Percentiles rank a stretch among this genome's conserved stretches.
Conservation (phyloP, 1,284 basidiomycete genomes). For the Tilletia indica region DNA sequence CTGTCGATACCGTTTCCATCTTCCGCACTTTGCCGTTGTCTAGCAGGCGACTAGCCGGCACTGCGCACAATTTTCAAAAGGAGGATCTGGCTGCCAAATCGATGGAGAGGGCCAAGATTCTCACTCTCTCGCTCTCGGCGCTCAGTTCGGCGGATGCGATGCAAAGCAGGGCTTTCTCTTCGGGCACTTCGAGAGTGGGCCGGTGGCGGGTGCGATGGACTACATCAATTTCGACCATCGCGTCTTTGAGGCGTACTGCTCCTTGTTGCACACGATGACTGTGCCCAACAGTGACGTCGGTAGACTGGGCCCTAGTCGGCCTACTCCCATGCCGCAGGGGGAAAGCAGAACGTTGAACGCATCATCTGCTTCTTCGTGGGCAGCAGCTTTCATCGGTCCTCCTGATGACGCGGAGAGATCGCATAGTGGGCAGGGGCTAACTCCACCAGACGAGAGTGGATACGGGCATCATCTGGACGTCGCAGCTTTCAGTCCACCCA, state of each 20-base stretch:
- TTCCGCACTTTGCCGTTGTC: neutral
- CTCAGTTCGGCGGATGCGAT: neutral
- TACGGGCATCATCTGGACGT: neutral
- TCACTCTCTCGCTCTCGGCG: neutral
- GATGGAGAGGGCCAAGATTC: neutral
- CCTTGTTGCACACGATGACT: conserved; percentile 5
- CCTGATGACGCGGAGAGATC: neutral
- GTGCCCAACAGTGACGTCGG: neutral
- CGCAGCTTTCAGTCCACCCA: neutral
- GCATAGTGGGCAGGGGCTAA: neutral
- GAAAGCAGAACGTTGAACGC: neutral
- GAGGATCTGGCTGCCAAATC: neutral
- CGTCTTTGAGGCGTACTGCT: conserved; percentile 1
- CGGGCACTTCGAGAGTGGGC: neutral
- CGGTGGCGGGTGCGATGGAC: neutral
- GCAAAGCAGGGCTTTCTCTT: neutral
- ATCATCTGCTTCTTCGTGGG: neutral
- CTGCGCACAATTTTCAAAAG: neutral
- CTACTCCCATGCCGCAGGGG: neutral
- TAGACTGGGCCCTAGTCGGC: neutral
- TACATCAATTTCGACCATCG: conserved; percentile 6
- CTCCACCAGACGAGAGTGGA: neutral
- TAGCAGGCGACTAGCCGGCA: neutral
- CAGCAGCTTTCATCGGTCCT: neutral
- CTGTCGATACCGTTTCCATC: neutral